Base-by-base conservation (phyloP, 345 rosid species). In the Microcos paniculata region DNA sequence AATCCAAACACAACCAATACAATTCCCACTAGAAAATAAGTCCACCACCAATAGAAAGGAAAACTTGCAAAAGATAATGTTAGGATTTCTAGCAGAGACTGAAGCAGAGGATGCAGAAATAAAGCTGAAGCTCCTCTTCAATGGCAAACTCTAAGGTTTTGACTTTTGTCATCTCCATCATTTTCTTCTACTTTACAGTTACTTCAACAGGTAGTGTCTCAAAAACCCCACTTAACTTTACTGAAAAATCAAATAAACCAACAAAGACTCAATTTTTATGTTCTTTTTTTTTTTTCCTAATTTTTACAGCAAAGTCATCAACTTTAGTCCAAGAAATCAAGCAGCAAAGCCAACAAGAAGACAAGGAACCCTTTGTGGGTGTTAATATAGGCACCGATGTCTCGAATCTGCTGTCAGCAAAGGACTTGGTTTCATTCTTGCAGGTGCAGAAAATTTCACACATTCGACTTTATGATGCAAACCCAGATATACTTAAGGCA, bases 341-440 rank as follows among this genome's bases (percentile, higher is more conserved):
- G 76, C 83, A 80, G 76, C 83, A 64, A 30, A 83, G 73, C 51
- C 78, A 81, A 11, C 79, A 86, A 77, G 84, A 70, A 70, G 92
- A 93, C 64, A 87, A 52, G 13, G 96, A 93, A 43, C 95, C 98
- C 0, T 90, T 84, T 51, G 89, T 92, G 67, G 99, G 99, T 2
- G 85, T 92, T 73, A 92, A 93, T 79, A 82, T 96, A 7, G 98
- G 99, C 72, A 90, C 94, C 0, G 98, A 96, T 70, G 91, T 89
- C 43, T 75, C 98, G 23, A 75, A 84, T 78, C 28, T 92, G 6
- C 79, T 88, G 40, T 55, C 94, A 0, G 82, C 96, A 8, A 31
- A 81, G 6, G 86, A 80, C 4, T 71, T 96, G 33, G 91, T 91
- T 73, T 86, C 91, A 7, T 88, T 93, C 80, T 84, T 96, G 30